These are phyloP conservation scores for Carpinus viminea DNA, from an alignment of 306 rosid species.

Conservation along the genomic window DNA sequence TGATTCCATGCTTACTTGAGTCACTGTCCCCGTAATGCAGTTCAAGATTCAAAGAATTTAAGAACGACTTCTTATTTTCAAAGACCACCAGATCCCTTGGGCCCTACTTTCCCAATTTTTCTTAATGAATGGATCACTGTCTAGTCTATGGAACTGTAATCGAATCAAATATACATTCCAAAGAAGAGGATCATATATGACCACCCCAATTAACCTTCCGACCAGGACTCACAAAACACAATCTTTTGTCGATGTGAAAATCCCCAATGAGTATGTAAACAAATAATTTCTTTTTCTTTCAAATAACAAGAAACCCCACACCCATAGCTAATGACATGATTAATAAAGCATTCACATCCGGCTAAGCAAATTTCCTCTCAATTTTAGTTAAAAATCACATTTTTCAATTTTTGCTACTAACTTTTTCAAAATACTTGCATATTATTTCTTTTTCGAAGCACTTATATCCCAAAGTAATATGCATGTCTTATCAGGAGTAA, in stretches of 20 bases:
- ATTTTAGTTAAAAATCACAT: no score
- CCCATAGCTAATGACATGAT: no score
- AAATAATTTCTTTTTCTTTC: not conserved
- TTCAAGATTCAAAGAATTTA: not conserved
- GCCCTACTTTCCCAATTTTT: not conserved
- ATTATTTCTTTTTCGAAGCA: no score
- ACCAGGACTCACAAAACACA: not conserved
- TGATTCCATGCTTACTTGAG: conserved; percentile 3
- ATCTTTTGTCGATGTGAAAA: not conserved
- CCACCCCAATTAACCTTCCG: not conserved
- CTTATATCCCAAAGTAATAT: no score
- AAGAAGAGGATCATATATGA: not conserved
- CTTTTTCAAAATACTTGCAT: no score
- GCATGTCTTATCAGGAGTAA: no score
- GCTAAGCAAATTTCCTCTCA: no score
- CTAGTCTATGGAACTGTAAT: not conserved
- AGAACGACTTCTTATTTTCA: not conserved
- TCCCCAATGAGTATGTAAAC: not conserved
- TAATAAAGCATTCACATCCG: no score
- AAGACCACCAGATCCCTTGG: not conserved
- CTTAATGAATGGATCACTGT: no score
- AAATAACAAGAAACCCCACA: no score
- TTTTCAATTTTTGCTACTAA: no score
- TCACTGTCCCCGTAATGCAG: not conserved
- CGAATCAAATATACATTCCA: not conserved